These are phyloP conservation scores for Dendrobium nobile DNA, from an alignment of 106 monocot species.

Conservation along the genomic window DNA sequence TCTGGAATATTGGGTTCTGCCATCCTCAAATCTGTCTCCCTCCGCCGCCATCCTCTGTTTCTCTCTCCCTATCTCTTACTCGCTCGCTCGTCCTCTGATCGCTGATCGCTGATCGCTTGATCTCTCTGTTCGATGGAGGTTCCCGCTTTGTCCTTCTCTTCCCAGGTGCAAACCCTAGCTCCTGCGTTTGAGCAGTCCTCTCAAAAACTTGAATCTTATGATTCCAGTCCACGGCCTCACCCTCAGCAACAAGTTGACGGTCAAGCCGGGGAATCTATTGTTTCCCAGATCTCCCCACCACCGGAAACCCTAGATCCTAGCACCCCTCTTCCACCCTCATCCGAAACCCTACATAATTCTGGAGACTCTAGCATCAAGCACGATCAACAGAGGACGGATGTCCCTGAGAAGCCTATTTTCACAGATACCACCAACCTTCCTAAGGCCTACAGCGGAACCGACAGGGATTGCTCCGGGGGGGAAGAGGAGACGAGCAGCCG, in stretches of 20 bases:
- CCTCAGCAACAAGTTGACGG: conserved; percentile 11
- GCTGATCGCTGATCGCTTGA: not conserved
- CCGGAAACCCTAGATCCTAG: conserved; percentile 22
- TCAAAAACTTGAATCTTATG: conserved; percentile 12
- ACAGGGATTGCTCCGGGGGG: conserved; percentile 54
- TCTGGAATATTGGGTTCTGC: too few species aligned
- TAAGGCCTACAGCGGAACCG: conserved; percentile 42
- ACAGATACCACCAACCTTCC: conserved; percentile 14
- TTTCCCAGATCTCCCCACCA: not conserved
- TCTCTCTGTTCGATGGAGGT: conserved; percentile 5
- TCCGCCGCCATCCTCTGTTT: not conserved
- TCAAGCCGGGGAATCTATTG: not conserved
- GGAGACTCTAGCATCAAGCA: not conserved
- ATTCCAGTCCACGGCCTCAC: conserved; percentile 6
- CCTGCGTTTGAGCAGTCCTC: conserved; percentile 5
- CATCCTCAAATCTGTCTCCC: too few species aligned
- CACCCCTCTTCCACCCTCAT: not conserved
- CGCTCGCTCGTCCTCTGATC: not conserved
- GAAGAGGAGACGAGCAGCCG: conserved; percentile 72
- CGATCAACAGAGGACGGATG: not conserved
- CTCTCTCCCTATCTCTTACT: not conserved
- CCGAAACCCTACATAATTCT: conserved; percentile 21
- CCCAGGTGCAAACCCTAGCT: conserved; percentile 15
- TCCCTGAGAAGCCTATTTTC: conserved; percentile 12
- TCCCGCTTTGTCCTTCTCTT: not conserved